Conservation (phyloP, 768 basidiomycete species). For the Calocybe indica region DNA sequence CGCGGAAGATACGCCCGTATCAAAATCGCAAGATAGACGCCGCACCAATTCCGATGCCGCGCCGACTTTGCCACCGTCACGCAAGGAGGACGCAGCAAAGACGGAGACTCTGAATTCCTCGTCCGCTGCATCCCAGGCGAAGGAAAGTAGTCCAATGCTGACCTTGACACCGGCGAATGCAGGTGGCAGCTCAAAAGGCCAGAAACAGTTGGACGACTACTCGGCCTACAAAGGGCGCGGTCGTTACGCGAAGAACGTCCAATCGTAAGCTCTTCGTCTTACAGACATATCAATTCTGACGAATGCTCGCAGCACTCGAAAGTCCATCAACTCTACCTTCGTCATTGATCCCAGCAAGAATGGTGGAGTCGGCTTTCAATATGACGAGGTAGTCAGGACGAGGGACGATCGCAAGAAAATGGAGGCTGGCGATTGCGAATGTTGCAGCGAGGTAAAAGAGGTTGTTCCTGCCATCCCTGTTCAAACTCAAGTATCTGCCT, state of each 20-base stretch:
- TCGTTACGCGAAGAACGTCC: conserved; percentile 40
- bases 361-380: conserved; percentile 60
- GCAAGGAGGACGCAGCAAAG: no score
- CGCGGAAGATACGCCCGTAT: no score
- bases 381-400: conserved; percentile 69
- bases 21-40: no score
- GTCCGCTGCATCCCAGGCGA: background rate
- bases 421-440: conserved; percentile 77
- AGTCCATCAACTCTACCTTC: conserved; percentile 58
- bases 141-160: background rate
- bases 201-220: conserved; percentile 29
- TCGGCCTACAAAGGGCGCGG: conserved; percentile 52
- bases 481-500: background rate
- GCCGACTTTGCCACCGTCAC: no score
- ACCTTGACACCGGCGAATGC: conserved; percentile 17
- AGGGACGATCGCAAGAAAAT: conserved; percentile 58
- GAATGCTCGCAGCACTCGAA: conserved; percentile 16
- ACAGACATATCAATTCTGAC: background rate
- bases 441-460: conserved; percentile 62
- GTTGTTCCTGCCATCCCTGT: conserved; percentile 1
- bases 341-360: conserved; percentile 64
- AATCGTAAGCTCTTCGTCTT: conserved; percentile 15
- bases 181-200: conserved; percentile 8
- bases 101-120: no score
- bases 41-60: no score